Conservation (phyloP, 2,329 filamentous ascomycete species). For the Aspergillus sp. region DNA sequence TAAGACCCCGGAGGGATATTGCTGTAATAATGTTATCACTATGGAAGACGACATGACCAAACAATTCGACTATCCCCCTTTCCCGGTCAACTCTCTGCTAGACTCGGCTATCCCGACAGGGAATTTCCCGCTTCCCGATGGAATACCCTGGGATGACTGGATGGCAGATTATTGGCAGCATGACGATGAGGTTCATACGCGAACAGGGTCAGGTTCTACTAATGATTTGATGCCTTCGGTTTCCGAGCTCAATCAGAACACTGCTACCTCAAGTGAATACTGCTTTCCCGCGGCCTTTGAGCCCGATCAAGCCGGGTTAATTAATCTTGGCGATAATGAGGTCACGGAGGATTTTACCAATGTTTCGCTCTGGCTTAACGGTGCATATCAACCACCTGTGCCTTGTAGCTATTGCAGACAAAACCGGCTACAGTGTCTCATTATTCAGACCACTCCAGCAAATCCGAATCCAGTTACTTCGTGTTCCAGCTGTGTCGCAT, state of each 20-base stretch:
- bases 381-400: conserved; percentile 34
- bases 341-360: conserved; percentile 9
- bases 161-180: not conserved
- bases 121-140: not conserved
- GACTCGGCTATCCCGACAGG: not conserved
- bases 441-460: conserved; percentile 39
- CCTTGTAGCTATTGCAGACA: conserved; percentile 41
- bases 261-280: not conserved
- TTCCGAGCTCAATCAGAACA: not conserved
- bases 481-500: conserved; percentile 45
- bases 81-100: not conserved
- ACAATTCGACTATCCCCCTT: not conserved
- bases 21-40: not conserved
- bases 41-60: not conserved
- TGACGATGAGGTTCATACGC: not conserved
- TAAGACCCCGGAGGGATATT: not conserved
- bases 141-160: not conserved
- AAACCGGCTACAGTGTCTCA: conserved; percentile 42
- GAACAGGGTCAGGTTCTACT: not conserved
- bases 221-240: not conserved
- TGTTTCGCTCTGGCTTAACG: conserved; percentile 30
- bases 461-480: conserved; percentile 44
- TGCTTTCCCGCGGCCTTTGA: not conserved
- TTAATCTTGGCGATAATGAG: not conserved
- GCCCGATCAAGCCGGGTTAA: not conserved